Percentiles rank a stretch among this genome's conserved stretches.
phyloP scores from a whole-genome alignment of 306 rosid genomes.

The Quercus parvula region DNA sequence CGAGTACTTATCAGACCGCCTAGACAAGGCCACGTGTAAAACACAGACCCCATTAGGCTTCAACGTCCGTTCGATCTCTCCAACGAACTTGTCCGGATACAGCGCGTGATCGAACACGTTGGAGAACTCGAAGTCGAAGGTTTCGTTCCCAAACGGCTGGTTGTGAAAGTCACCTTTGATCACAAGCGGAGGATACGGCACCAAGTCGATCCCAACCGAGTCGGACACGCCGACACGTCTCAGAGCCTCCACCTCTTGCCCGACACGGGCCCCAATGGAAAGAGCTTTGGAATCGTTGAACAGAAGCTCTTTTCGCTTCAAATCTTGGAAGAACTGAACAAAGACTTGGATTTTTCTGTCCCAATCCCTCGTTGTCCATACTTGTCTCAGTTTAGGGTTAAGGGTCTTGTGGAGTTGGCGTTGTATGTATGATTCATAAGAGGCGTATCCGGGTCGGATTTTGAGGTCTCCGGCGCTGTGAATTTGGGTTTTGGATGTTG shows the following conservation, averaged over 20 bases:
- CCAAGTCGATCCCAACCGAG: conserved; percentile 81
- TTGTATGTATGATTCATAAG: conserved; percentile 71
- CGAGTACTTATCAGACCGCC: conserved; percentile 76
- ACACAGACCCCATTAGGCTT: conserved; percentile 73
- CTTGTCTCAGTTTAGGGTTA: conserved; percentile 68
- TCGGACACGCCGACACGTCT: conserved; percentile 56
- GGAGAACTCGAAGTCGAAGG: conserved; percentile 83
- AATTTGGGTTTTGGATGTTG: not conserved
- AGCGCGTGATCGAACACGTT: conserved; percentile 97
- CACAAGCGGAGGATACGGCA: conserved; percentile 80
- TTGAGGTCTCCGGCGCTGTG: conserved; percentile 29
- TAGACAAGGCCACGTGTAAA: conserved; percentile 61
- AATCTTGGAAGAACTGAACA: conserved; percentile 44
- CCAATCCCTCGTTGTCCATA: conserved; percentile 98
- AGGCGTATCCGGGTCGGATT: conserved; percentile 86
- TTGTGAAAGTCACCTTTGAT: conserved; percentile 74
- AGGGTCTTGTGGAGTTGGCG: conserved; percentile 87
- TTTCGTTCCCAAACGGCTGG: conserved; percentile 59
- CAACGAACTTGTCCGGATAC: conserved; percentile 63
- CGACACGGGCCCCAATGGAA: conserved; percentile 80
- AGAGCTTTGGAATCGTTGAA: conserved; percentile 48
- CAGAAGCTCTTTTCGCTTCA: conserved; percentile 37
- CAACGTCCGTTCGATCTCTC: conserved; percentile 87
- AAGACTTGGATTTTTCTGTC: conserved; percentile 74
- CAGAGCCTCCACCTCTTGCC: conserved; percentile 88